Evolutionary conservation across 768 basidiomycete genomes (phyloP).

Genomic region (Pisolithus orientalis): DNA sequence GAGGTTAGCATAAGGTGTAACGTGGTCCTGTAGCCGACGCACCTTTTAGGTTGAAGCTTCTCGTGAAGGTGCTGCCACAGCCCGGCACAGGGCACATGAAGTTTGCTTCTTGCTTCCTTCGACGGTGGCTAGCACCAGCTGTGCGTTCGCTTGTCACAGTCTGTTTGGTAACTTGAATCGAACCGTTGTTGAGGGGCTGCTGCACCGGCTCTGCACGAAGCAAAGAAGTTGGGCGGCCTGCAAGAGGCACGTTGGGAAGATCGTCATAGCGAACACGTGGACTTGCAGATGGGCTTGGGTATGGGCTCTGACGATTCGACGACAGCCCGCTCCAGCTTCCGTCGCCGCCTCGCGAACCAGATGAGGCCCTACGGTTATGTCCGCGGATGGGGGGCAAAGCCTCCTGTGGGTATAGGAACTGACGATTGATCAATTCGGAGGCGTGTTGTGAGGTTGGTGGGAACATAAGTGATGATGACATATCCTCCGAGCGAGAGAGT

Average conservation of each 20-base stretch:
- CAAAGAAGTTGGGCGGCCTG: constrained; percentile 13
- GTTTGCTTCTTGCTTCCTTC: constrained; percentile 84
- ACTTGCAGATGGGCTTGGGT: constrained; percentile 62
- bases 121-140: constrained; percentile 75
- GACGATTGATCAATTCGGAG: constrained; percentile 34
- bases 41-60: constrained; percentile 93
- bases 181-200: background rate
- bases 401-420: constrained; percentile 39
- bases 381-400: constrained; percentile 31
- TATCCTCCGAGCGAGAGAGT: constrained; percentile 59
- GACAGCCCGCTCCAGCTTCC: constrained; percentile 28
- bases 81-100: constrained; percentile 79
- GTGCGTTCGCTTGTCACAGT: constrained; percentile 92
- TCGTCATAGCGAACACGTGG: constrained; percentile 50
- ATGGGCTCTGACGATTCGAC: constrained; percentile 49
- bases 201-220: constrained; percentile 9
- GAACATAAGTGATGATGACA: constrained; percentile 27
- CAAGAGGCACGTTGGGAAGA: constrained; percentile 32
- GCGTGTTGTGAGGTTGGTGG: constrained; percentile 32
- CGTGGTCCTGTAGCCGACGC: constrained; percentile 14
- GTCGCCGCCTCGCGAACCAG: constrained; percentile 30
- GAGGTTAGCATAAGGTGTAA: constrained; percentile 9
- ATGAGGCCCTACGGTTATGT: constrained; percentile 38
- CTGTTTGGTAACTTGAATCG: constrained; percentile 47
- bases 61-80: constrained; percentile 84